These are phyloP conservation scores for Pyracantha coccinea DNA, from an alignment of 331 rosid species.

Conservation along the genomic window DNA sequence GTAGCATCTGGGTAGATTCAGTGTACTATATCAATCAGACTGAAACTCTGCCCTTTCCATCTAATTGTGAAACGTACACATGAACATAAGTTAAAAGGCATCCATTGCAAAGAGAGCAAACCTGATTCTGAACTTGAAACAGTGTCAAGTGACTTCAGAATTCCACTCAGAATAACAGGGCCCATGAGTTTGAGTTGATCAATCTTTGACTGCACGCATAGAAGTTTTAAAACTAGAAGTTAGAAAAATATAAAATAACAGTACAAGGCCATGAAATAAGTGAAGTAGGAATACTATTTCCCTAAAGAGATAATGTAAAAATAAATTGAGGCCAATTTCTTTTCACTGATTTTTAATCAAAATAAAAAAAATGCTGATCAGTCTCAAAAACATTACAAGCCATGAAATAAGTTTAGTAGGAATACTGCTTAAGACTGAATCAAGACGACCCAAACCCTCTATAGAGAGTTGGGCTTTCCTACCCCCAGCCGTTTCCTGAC, in stretches of 20 bases:
- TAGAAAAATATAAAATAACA: background rate
- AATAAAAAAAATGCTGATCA: background rate
- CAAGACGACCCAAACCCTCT: background rate
- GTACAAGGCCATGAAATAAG: background rate
- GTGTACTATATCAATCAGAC: constrained; percentile 14
- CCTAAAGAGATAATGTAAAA: background rate
- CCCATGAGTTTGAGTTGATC: constrained; percentile 91
- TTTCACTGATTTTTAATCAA: background rate
- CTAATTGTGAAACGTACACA: constrained; percentile 13
- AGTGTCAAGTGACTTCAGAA: constrained; percentile 87
- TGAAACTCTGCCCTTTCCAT: background rate
- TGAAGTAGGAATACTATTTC: background rate
- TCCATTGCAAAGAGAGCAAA: constrained; percentile 18
- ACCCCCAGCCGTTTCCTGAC: background rate
- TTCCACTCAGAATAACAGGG: constrained; percentile 87
- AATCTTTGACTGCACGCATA: constrained; percentile 61
- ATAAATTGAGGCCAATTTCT: background rate
- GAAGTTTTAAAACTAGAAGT: constrained; percentile 12
- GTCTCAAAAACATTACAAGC: background rate
- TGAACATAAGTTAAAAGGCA: background rate
- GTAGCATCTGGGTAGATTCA: constrained; percentile 52
- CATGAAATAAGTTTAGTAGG: background rate
- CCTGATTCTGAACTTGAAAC: constrained; percentile 70
- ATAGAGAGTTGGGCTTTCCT: background rate
- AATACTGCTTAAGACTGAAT: background rate